Evolutionary conservation across 2,329 filamentous ascomycete genomes (phyloP).

Genomic region (Anthostomella pinea): DNA sequence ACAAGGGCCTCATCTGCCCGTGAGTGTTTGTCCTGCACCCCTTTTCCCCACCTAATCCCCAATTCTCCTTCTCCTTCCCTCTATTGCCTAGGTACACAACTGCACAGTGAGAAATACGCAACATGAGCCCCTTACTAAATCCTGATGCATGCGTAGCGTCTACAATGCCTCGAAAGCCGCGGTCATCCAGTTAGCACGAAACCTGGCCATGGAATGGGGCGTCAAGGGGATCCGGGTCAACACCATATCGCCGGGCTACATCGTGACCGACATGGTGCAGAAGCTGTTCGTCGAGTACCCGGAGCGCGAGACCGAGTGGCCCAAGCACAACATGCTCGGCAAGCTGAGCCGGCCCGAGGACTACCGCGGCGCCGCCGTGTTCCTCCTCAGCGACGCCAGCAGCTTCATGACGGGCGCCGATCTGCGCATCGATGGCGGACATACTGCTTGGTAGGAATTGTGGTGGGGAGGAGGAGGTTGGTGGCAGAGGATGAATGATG

Average conservation of each 20-base stretch:
- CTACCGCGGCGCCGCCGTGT: conserved; percentile 68
- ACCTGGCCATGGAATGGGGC: conserved; percentile 72
- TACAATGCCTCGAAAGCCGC: conserved; percentile 78
- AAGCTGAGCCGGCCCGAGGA: conserved; percentile 65
- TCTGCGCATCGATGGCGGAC: conserved; percentile 69
- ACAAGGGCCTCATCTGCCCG: conserved; percentile 58
- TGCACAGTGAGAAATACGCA: neutral
- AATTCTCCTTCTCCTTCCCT: neutral
- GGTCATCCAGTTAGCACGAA: conserved; percentile 68
- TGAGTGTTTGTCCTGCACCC: conserved; percentile 44
- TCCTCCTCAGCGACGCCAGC: conserved; percentile 64
- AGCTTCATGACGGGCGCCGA: conserved; percentile 70
- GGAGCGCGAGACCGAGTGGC: conserved; percentile 66
- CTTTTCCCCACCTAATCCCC: too few relatives aligned
- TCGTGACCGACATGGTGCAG: conserved; percentile 80
- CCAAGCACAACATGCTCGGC: conserved; percentile 80
- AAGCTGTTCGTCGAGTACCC: conserved; percentile 74
- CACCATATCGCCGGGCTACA: conserved; percentile 77
- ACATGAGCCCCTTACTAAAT: neutral
- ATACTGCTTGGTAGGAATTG: conserved; percentile 53
- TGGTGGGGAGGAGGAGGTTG: neutral
- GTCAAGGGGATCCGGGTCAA: conserved; percentile 73
- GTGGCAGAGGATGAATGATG: too few relatives aligned
- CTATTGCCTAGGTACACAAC: neutral
- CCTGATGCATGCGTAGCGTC: conserved; percentile 43